These are phyloP conservation scores for Gentiana dahurica DNA, from an alignment of 257 asterid species.

Conservation along the genomic window DNA sequence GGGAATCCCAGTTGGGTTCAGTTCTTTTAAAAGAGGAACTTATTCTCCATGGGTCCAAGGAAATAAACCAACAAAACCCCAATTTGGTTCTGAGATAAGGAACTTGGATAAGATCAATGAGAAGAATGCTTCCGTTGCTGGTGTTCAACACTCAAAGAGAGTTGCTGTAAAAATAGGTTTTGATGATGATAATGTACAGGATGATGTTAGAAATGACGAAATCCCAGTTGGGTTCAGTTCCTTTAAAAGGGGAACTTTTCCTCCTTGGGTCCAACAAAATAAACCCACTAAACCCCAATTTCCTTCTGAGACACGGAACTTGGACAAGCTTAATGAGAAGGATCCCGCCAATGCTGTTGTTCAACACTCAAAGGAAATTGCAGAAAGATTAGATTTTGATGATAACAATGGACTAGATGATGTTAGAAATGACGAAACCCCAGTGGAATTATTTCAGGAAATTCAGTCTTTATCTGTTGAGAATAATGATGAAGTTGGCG, in stretches of 20 bases:
- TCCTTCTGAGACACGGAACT: conserved; percentile 16
- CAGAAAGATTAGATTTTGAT: conserved; percentile 14
- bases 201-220: conserved; percentile 12
- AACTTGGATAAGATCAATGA: conserved; percentile 5
- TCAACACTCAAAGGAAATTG: conserved; percentile 12
- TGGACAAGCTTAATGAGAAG: conserved; percentile 7
- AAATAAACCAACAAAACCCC: conserved; percentile 19
- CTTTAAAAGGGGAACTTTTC: conserved; percentile 27
- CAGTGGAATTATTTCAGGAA: conserved; percentile 9
- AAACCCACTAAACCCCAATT: conserved; percentile 17
- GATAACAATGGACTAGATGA: conserved; percentile 13
- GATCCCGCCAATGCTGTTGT: conserved; percentile 9
- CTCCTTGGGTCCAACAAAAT: conserved; percentile 72
- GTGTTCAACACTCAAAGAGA: too few species aligned
- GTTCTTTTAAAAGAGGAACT: conserved; percentile 22
- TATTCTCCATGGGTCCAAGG: conserved; percentile 78
- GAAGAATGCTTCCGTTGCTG: too few species aligned
- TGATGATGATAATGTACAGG: conserved; percentile 4
- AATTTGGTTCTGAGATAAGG: conserved; percentile 16
- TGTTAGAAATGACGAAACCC: conserved; percentile 12
- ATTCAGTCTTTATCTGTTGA: conserved; percentile 10
- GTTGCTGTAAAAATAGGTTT: conserved; percentile 17
- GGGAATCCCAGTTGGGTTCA: conserved; percentile 8
- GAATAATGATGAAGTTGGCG: conserved; percentile 11
- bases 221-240: conserved; percentile 13